These are phyloP conservation scores for Xenoacremonium recifei DNA, from an alignment of 2,329 filamentous ascomycete genomes.

Conservation along the genomic window DNA sequence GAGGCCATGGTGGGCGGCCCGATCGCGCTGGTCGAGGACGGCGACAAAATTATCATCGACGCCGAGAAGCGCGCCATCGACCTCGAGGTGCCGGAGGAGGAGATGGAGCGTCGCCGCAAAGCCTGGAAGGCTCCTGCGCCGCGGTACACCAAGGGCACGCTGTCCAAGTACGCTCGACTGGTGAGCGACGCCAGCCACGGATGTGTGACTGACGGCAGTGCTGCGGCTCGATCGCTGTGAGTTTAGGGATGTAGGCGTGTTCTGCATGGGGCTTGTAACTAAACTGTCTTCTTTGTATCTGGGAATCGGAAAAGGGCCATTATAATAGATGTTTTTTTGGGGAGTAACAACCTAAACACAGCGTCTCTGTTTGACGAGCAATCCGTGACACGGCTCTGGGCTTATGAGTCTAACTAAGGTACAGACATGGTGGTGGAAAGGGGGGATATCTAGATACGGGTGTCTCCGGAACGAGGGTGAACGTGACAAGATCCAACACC, in stretches of 20 bases:
- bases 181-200: constrained; percentile 60
- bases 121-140: constrained; percentile 62
- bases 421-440: too few relatives aligned
- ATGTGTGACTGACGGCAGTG: constrained; percentile 53
- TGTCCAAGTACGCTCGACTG: constrained; percentile 66
- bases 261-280: constrained; percentile 17
- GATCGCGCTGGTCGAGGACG: constrained; percentile 78
- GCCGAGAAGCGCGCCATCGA: constrained; percentile 70
- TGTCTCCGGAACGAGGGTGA: too few relatives aligned
- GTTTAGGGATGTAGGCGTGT: constrained; percentile 7
- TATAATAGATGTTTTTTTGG: constrained; percentile 18
- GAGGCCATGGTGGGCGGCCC: constrained; percentile 85
- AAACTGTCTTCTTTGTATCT: constrained; percentile 21
- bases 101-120: constrained; percentile 56
- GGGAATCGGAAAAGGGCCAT: constrained; percentile 29
- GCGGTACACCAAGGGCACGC: constrained; percentile 61
- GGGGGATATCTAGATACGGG: too few relatives aligned
- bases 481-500: too few relatives aligned
- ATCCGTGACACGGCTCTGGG: too few relatives aligned
- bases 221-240: constrained; percentile 10
- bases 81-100: constrained; percentile 65
- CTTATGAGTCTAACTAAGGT: too few relatives aligned
- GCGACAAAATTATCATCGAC: constrained; percentile 79
- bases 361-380: too few relatives aligned
- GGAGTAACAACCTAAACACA: not conserved